Evolutionary conservation across 2,329 filamentous ascomycete genomes (phyloP).

Genomic region (Dactylellina drechsleri): DNA sequence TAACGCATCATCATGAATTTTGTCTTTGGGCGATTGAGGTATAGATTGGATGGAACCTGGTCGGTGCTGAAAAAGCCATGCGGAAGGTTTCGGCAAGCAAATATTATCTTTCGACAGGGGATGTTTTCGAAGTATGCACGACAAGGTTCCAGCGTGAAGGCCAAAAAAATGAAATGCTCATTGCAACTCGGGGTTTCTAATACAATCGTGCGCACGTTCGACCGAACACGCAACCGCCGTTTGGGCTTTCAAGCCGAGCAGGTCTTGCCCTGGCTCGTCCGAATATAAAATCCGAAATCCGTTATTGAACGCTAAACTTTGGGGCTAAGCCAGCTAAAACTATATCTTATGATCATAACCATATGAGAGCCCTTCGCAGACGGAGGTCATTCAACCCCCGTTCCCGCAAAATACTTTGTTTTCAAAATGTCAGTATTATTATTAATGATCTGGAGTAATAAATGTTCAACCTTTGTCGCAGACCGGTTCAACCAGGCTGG

Average conservation of each 20-base stretch:
- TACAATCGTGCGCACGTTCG: conserved; percentile 41
- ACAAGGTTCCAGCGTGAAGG: conserved; percentile 31
- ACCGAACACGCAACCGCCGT: conserved; percentile 41
- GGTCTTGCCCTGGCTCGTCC: conserved; percentile 34
- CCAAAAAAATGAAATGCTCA: conserved; percentile 8
- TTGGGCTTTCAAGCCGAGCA: conserved; percentile 38
- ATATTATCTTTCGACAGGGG: conserved; percentile 43
- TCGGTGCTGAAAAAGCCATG: conserved; percentile 44
- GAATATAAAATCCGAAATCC: conserved; percentile 54
- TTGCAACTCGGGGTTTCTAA: no score
- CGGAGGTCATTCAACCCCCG: conserved; percentile 8
- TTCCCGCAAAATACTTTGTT: conserved; percentile 18
- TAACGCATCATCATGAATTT: conserved; percentile 44
- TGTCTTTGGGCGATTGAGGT: conserved; percentile 38
- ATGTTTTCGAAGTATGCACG: conserved; percentile 29
- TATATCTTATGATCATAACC: conserved; percentile 54
- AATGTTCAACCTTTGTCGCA: background rate
- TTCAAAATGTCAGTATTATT: conserved; percentile 4
- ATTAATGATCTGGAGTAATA: background rate
- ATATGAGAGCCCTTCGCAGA: conserved; percentile 25
- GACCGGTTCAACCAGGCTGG: conserved; percentile 6
- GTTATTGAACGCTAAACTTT: conserved; percentile 32
- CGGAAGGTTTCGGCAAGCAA: conserved; percentile 53
- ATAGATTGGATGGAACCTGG: conserved; percentile 48
- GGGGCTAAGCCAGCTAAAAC: conserved; percentile 26